Percentiles rank a stretch among this genome's conserved stretches.
Evolutionary conservation across 768 basidiomycete species (phyloP).

Genomic region (Lanmaoa rubissima): DNA sequence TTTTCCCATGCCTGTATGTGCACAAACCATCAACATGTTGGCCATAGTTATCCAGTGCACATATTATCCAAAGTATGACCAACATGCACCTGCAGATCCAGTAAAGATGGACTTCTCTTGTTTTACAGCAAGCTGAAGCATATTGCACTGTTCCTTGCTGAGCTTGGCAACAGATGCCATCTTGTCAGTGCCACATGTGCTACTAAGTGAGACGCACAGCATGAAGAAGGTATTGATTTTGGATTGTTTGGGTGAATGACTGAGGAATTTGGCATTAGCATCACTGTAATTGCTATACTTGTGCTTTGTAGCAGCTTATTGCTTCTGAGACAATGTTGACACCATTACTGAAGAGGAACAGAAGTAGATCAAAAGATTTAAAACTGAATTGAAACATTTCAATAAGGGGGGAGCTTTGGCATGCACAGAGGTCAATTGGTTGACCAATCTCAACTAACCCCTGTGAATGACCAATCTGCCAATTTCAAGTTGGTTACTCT

Average conservation of each 20-base stretch:
- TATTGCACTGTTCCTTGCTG: slow-evolving; percentile 51
- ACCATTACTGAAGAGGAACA: too few species aligned
- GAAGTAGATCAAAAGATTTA: too few species aligned
- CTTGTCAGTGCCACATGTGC: slow-evolving; percentile 30
- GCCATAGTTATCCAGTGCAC: not conserved
- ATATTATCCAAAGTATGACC: not conserved
- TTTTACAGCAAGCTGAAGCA: slow-evolving; percentile 52
- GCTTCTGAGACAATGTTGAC: too few species aligned
- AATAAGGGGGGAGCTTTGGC: too few species aligned
- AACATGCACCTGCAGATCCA: slow-evolving; percentile 56
- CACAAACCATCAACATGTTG: not conserved
- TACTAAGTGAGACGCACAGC: slow-evolving; percentile 26
- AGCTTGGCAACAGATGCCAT: slow-evolving; percentile 39
- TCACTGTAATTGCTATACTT: too few species aligned
- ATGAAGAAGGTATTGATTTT: slow-evolving; percentile 29
- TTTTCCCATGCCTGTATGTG: slow-evolving; percentile 56
- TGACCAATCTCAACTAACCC: too few species aligned
- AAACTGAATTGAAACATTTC: too few species aligned
- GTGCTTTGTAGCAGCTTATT: too few species aligned
- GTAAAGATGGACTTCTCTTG: slow-evolving; percentile 62
- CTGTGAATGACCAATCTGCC: too few species aligned
- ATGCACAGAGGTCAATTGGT: too few species aligned
- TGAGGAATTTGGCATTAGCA: too few species aligned
- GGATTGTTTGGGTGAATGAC: slow-evolving; percentile 28
- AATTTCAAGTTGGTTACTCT: too few species aligned